Evolutionary conservation across 2,329 filamentous ascomycete genomes (phyloP).

Genomic region (Scortechinia acanthostroma): DNA sequence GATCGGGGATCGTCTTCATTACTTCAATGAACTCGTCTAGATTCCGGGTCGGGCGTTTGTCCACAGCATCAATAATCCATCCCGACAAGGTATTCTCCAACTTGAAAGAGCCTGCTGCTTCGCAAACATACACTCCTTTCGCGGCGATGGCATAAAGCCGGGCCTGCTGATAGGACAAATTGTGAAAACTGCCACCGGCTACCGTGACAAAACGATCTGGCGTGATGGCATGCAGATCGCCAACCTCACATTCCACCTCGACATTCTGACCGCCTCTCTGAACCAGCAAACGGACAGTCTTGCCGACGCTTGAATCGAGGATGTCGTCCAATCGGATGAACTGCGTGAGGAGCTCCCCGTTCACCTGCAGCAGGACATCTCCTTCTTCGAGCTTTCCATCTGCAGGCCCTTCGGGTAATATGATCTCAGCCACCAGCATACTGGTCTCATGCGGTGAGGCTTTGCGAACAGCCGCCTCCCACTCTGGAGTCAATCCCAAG

Average conservation of each 20-base stretch:
- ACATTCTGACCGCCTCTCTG: conserved; percentile 85
- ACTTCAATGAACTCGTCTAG: conserved; percentile 84
- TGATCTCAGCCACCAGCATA: conserved; percentile 93
- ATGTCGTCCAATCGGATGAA: conserved; percentile 89
- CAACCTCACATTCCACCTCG: conserved; percentile 76
- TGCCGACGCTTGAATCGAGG: conserved; percentile 77
- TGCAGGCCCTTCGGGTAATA: conserved; percentile 83
- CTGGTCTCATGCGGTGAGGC: conserved; percentile 88
- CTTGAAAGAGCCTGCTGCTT: conserved; percentile 88
- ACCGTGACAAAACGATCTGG: conserved; percentile 93
- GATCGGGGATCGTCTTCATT: conserved; percentile 77
- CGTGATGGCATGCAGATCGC: conserved; percentile 87
- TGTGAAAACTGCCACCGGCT: conserved; percentile 88
- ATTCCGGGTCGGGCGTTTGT: conserved; percentile 84
- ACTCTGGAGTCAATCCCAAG: conserved; percentile 74
- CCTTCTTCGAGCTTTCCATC: conserved; percentile 85
- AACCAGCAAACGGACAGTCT: conserved; percentile 71
- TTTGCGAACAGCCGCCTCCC: conserved; percentile 78
- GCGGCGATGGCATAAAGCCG: conserved; percentile 87
- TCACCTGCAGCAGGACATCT: conserved; percentile 87
- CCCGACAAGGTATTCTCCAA: conserved; percentile 80
- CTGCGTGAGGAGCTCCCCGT: conserved; percentile 84
- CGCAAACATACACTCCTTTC: conserved; percentile 88
- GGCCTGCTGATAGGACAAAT: conserved; percentile 96
- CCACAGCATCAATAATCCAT: conserved; percentile 87